Conservation (phyloP, 2,329 filamentous ascomycete genomes). For the Cryphonectria parasitica region DNA sequence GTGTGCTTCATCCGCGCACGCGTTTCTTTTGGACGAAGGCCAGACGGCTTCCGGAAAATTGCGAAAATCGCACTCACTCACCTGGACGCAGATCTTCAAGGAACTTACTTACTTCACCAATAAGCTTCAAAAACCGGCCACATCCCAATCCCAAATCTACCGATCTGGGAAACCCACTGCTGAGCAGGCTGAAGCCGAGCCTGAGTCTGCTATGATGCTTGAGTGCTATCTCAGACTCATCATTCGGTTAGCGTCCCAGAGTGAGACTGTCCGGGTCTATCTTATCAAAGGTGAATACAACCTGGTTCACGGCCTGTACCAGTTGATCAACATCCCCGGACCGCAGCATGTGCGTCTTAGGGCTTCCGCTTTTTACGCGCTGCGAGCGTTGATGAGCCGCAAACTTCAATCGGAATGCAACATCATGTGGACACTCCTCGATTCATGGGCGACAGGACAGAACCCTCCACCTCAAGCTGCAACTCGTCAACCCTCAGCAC, state of each 20-base stretch:
- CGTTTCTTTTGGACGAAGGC: slow-evolving; percentile 87
- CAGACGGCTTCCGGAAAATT: slow-evolving; percentile 75
- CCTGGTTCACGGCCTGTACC: slow-evolving; percentile 74
- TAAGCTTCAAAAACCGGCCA: slow-evolving; percentile 67
- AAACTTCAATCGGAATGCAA: slow-evolving; percentile 71
- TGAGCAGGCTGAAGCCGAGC: slow-evolving; percentile 77
- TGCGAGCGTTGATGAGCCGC: slow-evolving; percentile 74
- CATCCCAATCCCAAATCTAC: slow-evolving; percentile 56
- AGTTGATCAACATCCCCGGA: slow-evolving; percentile 74
- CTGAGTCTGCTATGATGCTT: slow-evolving; percentile 94
- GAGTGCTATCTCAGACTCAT: slow-evolving; percentile 91
- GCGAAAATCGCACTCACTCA: slow-evolving; percentile 81
- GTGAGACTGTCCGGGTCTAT: slow-evolving; percentile 71
- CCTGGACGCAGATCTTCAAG: slow-evolving; percentile 90
- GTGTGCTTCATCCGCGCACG: slow-evolving; percentile 83
- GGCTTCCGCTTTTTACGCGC: slow-evolving; percentile 80
- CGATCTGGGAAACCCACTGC: slow-evolving; percentile 63
- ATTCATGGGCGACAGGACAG: slow-evolving; percentile 73
- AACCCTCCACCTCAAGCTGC: slow-evolving; percentile 45
- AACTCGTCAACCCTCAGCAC: slow-evolving; percentile 23
- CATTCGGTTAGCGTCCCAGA: slow-evolving; percentile 78
- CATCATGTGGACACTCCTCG: slow-evolving; percentile 78
- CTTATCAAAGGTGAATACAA: slow-evolving; percentile 67
- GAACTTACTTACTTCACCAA: slow-evolving; percentile 85
- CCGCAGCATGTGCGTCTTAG: slow-evolving; percentile 63